These are phyloP conservation scores for Tetradesmus lagerheimii DNA, from an alignment of 139 green algal species.

Conservation along the genomic window DNA sequence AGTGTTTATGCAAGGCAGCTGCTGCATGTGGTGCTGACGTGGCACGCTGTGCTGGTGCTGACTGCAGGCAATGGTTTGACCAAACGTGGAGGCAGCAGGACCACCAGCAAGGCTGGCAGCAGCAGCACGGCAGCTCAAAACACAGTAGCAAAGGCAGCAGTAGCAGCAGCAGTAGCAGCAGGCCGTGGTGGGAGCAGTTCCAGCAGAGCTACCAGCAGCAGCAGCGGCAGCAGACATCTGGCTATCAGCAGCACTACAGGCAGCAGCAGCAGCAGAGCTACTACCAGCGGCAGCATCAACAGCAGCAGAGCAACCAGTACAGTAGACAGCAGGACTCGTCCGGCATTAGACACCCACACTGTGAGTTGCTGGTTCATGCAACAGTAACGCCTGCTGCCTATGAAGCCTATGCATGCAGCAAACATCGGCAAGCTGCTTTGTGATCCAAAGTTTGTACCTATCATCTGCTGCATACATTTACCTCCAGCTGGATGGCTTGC, in stretches of 20 bases:
- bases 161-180: conserved; percentile 21
- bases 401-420: too few relatives aligned
- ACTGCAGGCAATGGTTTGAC: conserved; percentile 43
- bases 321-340: neutral
- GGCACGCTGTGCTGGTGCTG: neutral
- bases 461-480: too few relatives aligned
- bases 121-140: neutral
- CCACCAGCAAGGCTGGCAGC: conserved; percentile 7
- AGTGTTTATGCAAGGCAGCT: neutral
- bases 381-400: too few relatives aligned
- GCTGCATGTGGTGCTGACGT: neutral
- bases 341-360: neutral
- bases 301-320: neutral
- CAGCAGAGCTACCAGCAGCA: neutral
- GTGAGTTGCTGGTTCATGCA: conserved; percentile 29
- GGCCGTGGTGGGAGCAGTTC: conserved; percentile 42
- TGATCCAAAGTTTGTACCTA: too few relatives aligned
- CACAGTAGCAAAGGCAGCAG: neutral
- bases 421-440: too few relatives aligned
- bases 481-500: too few relatives aligned
- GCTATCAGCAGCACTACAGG: neutral
- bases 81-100: conserved; percentile 31
- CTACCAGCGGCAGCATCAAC: neutral
- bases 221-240: neutral
- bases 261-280: conserved; percentile 8